These are phyloP conservation scores for Chalara sp. DNA, from an alignment of 2,329 filamentous ascomycete genomes.

Conservation along the genomic window DNA sequence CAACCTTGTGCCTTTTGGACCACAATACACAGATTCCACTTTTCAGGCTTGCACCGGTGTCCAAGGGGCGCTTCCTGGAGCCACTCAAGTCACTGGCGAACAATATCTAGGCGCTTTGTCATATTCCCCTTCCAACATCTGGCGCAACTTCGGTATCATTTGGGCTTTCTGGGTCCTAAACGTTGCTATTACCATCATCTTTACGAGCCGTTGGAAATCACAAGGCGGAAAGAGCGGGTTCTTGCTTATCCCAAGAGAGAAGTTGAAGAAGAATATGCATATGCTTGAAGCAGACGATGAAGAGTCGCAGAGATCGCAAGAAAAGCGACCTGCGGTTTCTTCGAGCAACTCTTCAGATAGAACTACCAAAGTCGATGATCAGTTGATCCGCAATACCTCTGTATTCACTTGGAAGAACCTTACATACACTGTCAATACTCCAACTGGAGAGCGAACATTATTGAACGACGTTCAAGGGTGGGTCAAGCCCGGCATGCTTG, in stretches of 20 bases:
- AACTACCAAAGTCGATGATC: constrained; percentile 35
- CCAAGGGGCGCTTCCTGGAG: constrained; percentile 10
- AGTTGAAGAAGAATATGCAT: constrained; percentile 36
- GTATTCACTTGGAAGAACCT: constrained; percentile 72
- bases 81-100: background rate
- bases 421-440: constrained; percentile 58
- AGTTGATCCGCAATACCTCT: constrained; percentile 55
- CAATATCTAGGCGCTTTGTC: background rate
- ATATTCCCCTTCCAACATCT: background rate
- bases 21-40: constrained; percentile 61
- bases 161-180: constrained; percentile 53
- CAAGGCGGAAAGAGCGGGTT: constrained; percentile 44
- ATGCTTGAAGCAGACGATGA: constrained; percentile 37
- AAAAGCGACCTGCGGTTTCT: constrained; percentile 11
- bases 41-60: constrained; percentile 76
- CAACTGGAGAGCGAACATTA: constrained; percentile 56
- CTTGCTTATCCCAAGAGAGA: constrained; percentile 57
- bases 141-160: background rate
- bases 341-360: too few species aligned
- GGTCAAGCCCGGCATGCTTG: constrained; percentile 65
- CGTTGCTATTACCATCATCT: constrained; percentile 49
- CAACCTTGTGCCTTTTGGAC: constrained; percentile 65
- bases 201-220: constrained; percentile 50
- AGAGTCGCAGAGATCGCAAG: constrained; percentile 32
- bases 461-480: constrained; percentile 77